These are phyloP conservation scores for Aureoboletus auriporus DNA, from an alignment of 768 basidiomycete genomes.

Conservation along the genomic window DNA sequence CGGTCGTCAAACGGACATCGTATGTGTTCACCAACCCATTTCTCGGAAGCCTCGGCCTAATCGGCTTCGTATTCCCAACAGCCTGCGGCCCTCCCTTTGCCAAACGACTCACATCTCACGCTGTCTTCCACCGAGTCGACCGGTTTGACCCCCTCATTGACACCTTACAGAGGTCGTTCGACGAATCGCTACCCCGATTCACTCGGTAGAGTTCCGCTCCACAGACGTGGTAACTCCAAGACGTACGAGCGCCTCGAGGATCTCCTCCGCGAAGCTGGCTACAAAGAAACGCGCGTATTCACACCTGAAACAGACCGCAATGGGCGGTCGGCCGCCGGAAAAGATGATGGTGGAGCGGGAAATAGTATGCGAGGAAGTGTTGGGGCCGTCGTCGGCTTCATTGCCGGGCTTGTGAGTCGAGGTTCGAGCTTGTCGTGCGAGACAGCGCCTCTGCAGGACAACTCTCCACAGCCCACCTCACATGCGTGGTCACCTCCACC, in stretches of 20 bases:
- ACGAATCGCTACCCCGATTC: constrained; percentile 51
- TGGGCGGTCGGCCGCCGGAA: constrained; percentile 25
- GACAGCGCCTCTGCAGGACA: constrained; percentile 7
- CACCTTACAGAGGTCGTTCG: constrained; percentile 40
- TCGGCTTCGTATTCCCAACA: constrained; percentile 8
- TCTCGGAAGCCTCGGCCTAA: constrained; percentile 12
- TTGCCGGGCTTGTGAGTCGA: constrained; percentile 53
- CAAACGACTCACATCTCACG: constrained; percentile 8
- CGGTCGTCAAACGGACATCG: constrained; percentile 13
- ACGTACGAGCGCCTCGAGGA: constrained; percentile 85
- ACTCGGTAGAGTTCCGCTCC: constrained; percentile 68
- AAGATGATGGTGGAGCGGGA: constrained; percentile 25
- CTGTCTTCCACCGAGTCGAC: constrained; percentile 5
- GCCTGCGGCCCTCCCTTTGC: constrained; percentile 5
- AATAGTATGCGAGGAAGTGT: constrained; percentile 42
- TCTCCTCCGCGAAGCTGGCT: constrained; percentile 81
- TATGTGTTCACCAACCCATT: constrained; percentile 7
- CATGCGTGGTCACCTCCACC: constrained; percentile 22
- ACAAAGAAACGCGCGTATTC: constrained; percentile 88
- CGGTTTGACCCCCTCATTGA: constrained; percentile 31
- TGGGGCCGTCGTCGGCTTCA: constrained; percentile 58
- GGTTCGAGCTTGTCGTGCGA: constrained; percentile 20
- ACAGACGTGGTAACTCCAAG: constrained; percentile 73
- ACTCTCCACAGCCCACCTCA: not conserved
- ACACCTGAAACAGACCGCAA: constrained; percentile 74